phyloP scores from a whole-genome alignment of 345 rosid genomes.

The Arabidopsis suecica region DNA sequence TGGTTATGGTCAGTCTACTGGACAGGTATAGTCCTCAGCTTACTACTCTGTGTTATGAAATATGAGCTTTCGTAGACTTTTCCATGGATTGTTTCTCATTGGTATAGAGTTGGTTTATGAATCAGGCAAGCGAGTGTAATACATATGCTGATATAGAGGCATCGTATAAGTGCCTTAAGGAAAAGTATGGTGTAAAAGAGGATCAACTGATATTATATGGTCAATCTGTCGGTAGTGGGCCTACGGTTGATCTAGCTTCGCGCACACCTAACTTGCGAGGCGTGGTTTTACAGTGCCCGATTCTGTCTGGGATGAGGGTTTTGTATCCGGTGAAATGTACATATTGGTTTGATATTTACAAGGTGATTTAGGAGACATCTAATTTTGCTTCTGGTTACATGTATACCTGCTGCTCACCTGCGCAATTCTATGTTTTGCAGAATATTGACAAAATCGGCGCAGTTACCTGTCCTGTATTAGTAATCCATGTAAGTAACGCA shows the following conservation, averaged over 20 bases:
- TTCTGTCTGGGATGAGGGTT: constrained; percentile 91
- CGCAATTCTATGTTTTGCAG: constrained; percentile 44
- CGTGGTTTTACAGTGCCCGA: constrained; percentile 84
- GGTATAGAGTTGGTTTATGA: constrained; percentile 34
- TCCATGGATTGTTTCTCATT: constrained; percentile 24
- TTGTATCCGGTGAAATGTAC: constrained; percentile 89
- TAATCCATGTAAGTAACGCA: constrained; percentile 75
- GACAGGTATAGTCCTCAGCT: constrained; percentile 63
- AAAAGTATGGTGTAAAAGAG: constrained; percentile 73
- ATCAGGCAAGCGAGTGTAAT: constrained; percentile 87
- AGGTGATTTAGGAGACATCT: constrained; percentile 52
- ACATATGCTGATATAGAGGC: constrained; percentile 90
- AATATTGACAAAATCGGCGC: constrained; percentile 84
- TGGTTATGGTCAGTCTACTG: constrained; percentile 94
- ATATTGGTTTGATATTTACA: constrained; percentile 95
- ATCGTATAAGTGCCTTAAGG: constrained; percentile 78
- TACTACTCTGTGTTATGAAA: background rate
- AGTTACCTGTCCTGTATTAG: constrained; percentile 74
- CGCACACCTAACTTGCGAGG: constrained; percentile 79
- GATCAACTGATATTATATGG: constrained; percentile 85
- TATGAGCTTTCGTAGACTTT: background rate
- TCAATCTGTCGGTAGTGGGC: constrained; percentile 97
- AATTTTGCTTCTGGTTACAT: constrained; percentile 28
- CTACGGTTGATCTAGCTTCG: constrained; percentile 87
- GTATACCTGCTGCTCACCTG: background rate